A percentile compares a stretch with the other conserved stretches of the same genome.
These are phyloP conservation scores for Myriosclerotinia curreyana DNA, from an alignment of 2,329 filamentous ascomycete genomes.

Conservation along the genomic window DNA sequence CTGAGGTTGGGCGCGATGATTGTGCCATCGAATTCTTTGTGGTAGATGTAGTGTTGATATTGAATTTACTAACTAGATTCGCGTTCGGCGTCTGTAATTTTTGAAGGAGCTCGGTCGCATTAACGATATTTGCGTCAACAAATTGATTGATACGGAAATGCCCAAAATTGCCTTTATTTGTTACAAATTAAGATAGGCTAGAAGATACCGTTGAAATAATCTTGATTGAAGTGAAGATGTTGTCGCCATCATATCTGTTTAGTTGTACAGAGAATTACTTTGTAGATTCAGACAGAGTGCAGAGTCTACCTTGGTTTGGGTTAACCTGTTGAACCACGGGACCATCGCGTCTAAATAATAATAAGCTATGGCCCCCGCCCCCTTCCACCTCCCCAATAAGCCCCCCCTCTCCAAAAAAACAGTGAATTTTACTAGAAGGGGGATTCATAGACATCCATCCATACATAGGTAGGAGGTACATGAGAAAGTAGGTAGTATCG, in stretches of 20 bases:
- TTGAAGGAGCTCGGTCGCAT: conserved; percentile 24
- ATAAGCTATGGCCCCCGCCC: conserved; percentile 17
- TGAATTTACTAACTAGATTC: conserved; percentile 17
- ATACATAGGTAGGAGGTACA: background rate
- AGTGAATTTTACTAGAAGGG: conserved; percentile 1
- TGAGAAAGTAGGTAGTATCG: background rate
- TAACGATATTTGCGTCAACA: conserved; percentile 26
- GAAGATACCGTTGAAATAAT: conserved; percentile 36
- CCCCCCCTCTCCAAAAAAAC: background rate
- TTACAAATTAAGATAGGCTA: conserved; percentile 28
- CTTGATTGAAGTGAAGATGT: conserved; percentile 23
- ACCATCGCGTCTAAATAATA: conserved; percentile 18
- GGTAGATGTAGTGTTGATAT: conserved; percentile 15
- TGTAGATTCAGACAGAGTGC: conserved; percentile 1
- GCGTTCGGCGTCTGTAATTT: conserved; percentile 23
- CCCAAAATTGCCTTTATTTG: conserved; percentile 18
- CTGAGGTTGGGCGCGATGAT: conserved; percentile 31
- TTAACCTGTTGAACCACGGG: conserved; percentile 8
- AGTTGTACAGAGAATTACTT: conserved; percentile 17
- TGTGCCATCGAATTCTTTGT: conserved; percentile 25
- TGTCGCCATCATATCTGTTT: conserved; percentile 33
- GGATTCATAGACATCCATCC: no score
- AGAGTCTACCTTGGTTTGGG: background rate
- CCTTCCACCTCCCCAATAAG: no score
- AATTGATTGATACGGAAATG: conserved; percentile 30